Percentiles rank a stretch among this genome's conserved stretches.
Conservation (phyloP, 2,329 filamentous ascomycete genomes). For the Talaromyces sp. region DNA sequence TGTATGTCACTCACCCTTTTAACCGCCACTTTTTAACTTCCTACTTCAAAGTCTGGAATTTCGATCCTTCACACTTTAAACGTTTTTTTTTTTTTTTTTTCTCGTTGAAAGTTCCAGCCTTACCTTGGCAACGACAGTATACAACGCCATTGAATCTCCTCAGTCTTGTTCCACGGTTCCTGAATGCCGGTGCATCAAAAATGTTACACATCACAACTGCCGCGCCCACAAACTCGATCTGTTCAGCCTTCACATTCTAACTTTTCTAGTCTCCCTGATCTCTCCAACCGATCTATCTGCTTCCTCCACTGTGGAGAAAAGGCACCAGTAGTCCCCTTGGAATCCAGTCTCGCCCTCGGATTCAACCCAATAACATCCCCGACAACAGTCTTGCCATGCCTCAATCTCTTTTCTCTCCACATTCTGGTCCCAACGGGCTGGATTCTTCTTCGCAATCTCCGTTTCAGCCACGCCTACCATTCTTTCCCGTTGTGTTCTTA, state of each 20-base stretch:
- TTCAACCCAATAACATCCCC: background rate
- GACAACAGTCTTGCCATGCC: background rate
- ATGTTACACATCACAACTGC: conserved; percentile 30
- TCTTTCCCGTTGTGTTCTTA: background rate
- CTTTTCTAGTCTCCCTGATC: conserved; percentile 13
- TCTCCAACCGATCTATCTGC: conserved; percentile 26
- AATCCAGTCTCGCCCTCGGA: too few relatives aligned
- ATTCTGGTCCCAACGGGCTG: conserved; percentile 14
- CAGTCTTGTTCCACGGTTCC: conserved; percentile 14
- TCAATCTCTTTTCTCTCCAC: conserved; percentile 12
- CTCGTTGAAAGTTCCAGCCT: background rate
- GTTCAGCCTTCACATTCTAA: background rate
- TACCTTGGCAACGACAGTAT: background rate
- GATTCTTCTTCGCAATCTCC: conserved; percentile 9
- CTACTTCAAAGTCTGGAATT: background rate
- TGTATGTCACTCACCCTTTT: background rate
- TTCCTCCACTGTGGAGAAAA: conserved; percentile 9
- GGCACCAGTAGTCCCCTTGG: too few relatives aligned
- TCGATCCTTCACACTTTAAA: background rate
- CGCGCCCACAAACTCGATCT: conserved; percentile 1
- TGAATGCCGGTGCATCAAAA: conserved; percentile 5
- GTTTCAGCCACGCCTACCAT: conserved; percentile 11
- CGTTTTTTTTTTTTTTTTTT: too few relatives aligned
- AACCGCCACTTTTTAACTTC: background rate
- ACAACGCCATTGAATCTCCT: conserved; percentile 1